Evolutionary conservation across 805 yeast species (phyloP), one percentile per base, ranked within the genome.

Genomic region (Yarrowia sp.): DNA sequence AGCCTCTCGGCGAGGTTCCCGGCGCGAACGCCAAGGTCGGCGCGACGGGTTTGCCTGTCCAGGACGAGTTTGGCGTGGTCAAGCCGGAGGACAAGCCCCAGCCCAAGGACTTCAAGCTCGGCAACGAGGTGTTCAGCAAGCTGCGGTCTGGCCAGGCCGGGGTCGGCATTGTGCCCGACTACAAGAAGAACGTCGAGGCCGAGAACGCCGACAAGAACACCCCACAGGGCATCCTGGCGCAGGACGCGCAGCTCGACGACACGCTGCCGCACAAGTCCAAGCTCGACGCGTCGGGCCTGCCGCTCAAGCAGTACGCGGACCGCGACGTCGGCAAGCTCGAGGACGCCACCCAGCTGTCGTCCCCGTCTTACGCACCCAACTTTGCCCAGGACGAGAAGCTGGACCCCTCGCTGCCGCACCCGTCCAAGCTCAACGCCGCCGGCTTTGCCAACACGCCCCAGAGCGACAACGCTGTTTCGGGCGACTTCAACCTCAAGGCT

Each of bases 61-160:
- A 42, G 33, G 12, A 27, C 24, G 35, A 46, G 36, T 8, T 31
- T 14, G 53, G 53, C 10, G 25, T 36, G 5, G 53, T 46, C 14
- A 25, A 19, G 3, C 36, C 36, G 7, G 49, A 44, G 13, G 24
- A 16, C 6, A 18, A n/a, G 18, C 36, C 29, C 2, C 27, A 13
- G 16, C 29, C 46, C 29, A 22, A 14, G 49, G 12, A 47, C 29
- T 2, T 4, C 19, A 47, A 47, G 16, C 55, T 47, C 3, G 36
- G 38, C 6, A 29, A 31, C n/a, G 38, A 47, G 36, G 38, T 47
- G 10, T 9, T 21, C 6, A 14, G 21, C 27, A 16, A 24, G 19
- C 42, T 51, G 12, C 41, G 58, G 25, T 35, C 58, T 3, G 58
- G 58, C 18, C 58, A 51, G 42, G 42, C 42, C 6, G 42, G 58